These are phyloP conservation scores for Cylindrotheca closterium DNA, from an alignment of 108 stramenopile genomes.

Conservation along the genomic window DNA sequence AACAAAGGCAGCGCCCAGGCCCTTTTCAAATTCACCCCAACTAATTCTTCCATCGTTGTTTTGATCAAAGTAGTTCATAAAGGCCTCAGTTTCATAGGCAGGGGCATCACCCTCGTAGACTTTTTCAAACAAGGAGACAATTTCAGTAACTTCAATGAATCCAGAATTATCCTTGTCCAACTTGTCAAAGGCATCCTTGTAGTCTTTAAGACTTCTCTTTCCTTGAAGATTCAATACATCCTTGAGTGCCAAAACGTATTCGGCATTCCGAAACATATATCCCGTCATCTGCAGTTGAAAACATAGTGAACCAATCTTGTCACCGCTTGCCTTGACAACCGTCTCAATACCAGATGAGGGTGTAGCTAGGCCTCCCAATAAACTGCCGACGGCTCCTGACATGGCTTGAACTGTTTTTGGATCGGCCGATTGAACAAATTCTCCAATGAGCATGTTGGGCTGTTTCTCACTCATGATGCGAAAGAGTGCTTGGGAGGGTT, in stretches of 20 bases:
- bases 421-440: conserved; percentile 69
- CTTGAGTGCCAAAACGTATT: conserved; percentile 87
- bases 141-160: conserved; percentile 70
- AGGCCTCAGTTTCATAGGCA: conserved; percentile 70
- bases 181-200: conserved; percentile 74
- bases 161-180: conserved; percentile 76
- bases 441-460: conserved; percentile 73
- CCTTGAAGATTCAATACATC: conserved; percentile 69
- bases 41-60: conserved; percentile 80
- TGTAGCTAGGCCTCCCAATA: conserved; percentile 78
- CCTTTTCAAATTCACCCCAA: conserved; percentile 86
- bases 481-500: conserved; percentile 75
- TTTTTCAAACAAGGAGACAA: conserved; percentile 61
- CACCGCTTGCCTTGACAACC: conserved; percentile 69
- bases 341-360: conserved; percentile 69
- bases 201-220: conserved; percentile 67
- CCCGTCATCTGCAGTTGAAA: conserved; percentile 91
- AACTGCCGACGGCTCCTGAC: conserved; percentile 64
- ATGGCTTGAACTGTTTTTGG: conserved; percentile 83
- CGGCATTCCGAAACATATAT: conserved; percentile 91
- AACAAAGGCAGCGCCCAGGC: conserved; percentile 49
- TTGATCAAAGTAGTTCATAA: conserved; percentile 84
- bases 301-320: conserved; percentile 76
- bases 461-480: conserved; percentile 61
- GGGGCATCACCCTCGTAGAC: conserved; percentile 68